phyloP scores from a whole-genome alignment of 306 rosid genomes.

The Quercus robur region DNA sequence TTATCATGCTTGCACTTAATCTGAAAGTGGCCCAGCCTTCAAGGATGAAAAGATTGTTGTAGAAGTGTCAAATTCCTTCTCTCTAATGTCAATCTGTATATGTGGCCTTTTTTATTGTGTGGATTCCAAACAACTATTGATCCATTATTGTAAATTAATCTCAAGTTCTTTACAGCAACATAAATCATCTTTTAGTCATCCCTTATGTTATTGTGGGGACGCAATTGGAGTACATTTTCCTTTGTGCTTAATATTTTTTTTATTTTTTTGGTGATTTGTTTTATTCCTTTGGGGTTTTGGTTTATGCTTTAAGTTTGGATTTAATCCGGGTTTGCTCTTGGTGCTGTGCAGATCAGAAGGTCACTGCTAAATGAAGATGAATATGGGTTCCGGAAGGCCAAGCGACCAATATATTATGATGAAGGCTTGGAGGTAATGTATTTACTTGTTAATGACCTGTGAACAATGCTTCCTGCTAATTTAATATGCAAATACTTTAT shows the following conservation, averaged over 20 bases:
- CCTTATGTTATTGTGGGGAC: not conserved
- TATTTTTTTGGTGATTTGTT: conserved; percentile 6
- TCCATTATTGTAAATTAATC: not conserved
- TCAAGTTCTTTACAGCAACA: not conserved
- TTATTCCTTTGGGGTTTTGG: not conserved
- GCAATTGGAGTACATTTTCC: not conserved
- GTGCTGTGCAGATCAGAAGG: conserved; percentile 70
- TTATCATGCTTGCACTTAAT: not conserved
- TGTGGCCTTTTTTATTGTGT: not conserved
- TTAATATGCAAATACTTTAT: not conserved
- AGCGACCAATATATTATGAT: conserved; percentile 79
- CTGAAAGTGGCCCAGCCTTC: not conserved
- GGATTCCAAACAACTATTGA: not conserved
- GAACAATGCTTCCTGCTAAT: conserved; percentile 3
- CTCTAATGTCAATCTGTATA: not conserved
- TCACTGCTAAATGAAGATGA: conserved; percentile 81
- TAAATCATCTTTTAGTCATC: not conserved
- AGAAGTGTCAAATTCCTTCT: not conserved
- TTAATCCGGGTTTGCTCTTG: conserved; percentile 12
- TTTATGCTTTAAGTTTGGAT: conserved; percentile 13
- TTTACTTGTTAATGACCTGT: not conserved
- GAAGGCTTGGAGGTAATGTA: conserved; percentile 85
- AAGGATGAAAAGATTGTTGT: conserved; percentile 9
- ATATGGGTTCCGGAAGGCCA: conserved; percentile 80
- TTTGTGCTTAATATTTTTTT: not conserved